phyloP scores from a whole-genome alignment of 2,329 filamentous ascomycete genomes.

The Helotiales sp. region DNA sequence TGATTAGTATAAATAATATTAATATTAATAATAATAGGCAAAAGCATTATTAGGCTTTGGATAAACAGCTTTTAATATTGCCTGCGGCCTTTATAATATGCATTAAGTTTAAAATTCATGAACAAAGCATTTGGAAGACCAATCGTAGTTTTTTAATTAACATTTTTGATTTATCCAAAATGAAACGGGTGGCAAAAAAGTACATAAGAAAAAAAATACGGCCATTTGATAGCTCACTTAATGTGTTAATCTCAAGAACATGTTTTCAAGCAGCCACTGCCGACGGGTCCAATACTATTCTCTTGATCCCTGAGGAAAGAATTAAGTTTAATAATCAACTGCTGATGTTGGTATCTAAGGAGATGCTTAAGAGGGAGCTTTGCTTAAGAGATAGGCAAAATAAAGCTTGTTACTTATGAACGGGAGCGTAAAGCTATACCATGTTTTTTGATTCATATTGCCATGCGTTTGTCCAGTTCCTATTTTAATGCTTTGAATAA shows the following conservation, averaged over 20 bases:
- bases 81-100: too few relatives aligned
- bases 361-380: background rate
- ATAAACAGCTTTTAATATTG: background rate
- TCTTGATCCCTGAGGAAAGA: background rate
- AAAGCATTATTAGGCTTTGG: background rate
- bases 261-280: background rate
- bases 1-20: background rate
- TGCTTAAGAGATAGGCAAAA: background rate
- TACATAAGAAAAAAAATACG: background rate
- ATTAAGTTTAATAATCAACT: background rate
- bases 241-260: background rate
- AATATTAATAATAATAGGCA: background rate
- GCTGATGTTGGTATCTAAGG: background rate
- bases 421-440: background rate
- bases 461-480: background rate
- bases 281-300: background rate
- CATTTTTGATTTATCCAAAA: background rate
- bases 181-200: background rate
- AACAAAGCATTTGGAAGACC: background rate
- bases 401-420: background rate
- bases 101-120: background rate
- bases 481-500: background rate
- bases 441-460: background rate
- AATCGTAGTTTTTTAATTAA: background rate
- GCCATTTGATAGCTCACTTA: background rate